Percentiles rank a stretch among this genome's conserved stretches.
These are phyloP conservation scores for Suillus luteus DNA, from an alignment of 768 basidiomycete genomes.

Conservation along the genomic window DNA sequence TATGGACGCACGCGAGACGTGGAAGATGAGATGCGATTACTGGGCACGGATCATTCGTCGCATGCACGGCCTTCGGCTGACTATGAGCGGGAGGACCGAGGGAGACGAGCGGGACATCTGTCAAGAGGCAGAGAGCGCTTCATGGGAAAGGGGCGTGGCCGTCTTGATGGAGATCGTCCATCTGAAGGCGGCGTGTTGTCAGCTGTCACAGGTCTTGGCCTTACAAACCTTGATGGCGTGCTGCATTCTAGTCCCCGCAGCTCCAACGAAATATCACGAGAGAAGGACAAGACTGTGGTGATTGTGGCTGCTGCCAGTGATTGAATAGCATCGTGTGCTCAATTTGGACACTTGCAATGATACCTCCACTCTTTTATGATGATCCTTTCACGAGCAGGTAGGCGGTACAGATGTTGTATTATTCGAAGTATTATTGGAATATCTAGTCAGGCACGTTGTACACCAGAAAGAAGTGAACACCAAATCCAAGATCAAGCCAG, in stretches of 20 bases:
- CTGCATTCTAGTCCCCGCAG: conserved; percentile 10
- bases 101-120: background rate
- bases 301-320: background rate
- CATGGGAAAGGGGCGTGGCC: conserved; percentile 7
- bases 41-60: background rate
- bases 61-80: background rate
- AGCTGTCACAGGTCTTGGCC: conserved; percentile 31
- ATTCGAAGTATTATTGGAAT: background rate
- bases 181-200: conserved; percentile 22
- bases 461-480: background rate
- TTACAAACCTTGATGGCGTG: conserved; percentile 25
- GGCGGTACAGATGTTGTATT: background rate
- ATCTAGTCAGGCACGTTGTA: background rate
- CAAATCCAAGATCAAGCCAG: background rate
- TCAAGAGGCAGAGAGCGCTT: conserved; percentile 13
- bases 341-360: background rate
- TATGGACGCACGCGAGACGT: conserved; percentile 43
- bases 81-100: conserved; percentile 12
- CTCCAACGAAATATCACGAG: conserved; percentile 17
- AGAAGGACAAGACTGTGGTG: conserved; percentile 14
- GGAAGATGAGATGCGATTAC: background rate
- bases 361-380: background rate
- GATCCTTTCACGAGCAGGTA: background rate
- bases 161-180: background rate
- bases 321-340: background rate